These are phyloP conservation scores for Leishmania major DNA, from an alignment of 208 protist genomes.

Conservation along the genomic window DNA sequence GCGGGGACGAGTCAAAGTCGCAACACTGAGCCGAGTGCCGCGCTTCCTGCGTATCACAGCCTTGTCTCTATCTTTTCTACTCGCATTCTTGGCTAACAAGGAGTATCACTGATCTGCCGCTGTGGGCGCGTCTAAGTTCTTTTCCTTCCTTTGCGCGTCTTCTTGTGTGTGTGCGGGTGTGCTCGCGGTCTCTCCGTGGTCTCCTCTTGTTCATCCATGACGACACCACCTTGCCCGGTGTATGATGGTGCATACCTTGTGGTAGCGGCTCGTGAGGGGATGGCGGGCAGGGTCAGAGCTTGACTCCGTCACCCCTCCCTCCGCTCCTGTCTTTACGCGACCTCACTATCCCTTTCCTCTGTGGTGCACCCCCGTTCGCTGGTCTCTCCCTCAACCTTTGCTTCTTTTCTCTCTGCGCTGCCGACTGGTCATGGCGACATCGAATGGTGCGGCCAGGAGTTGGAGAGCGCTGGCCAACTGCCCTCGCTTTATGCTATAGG, in stretches of 20 bases:
- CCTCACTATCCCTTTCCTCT: neutral
- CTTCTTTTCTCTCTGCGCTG: neutral
- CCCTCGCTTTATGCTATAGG: neutral
- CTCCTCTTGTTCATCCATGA: neutral
- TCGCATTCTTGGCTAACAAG: neutral
- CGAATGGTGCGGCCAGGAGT: neutral
- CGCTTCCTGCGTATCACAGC: neutral
- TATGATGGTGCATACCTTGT: neutral
- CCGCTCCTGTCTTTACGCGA: neutral
- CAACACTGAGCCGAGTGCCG: neutral
- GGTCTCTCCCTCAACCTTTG: neutral
- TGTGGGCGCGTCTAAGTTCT: neutral
- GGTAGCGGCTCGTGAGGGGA: neutral
- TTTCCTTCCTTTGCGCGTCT: neutral
- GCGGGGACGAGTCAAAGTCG: constrained; percentile 10
- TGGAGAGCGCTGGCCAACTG: neutral
- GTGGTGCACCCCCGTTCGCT: neutral
- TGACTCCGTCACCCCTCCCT: neutral
- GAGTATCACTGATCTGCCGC: neutral
- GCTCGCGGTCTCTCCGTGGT: neutral
- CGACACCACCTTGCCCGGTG: neutral
- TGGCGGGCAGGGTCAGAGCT: neutral
- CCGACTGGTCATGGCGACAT: neutral
- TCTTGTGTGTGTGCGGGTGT: neutral
- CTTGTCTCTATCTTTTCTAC: neutral